A percentile compares a stretch with the other conserved stretches of the same genome.
Evolutionary conservation across 495 filamentous ascomycete species (phyloP).

Genomic region (Aspergillus baeticus): DNA sequence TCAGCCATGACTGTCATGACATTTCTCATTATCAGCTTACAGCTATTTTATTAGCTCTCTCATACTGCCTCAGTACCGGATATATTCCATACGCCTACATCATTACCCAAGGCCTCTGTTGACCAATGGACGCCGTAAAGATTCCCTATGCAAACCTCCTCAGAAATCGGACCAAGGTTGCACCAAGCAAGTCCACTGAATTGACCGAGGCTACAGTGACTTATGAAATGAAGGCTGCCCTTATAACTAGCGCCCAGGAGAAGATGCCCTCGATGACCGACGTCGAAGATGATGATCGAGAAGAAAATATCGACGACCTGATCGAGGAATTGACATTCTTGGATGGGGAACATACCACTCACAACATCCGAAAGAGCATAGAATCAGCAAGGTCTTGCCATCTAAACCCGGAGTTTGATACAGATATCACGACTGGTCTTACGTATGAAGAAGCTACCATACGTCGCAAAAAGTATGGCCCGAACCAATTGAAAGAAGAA

Average conservation of each 20-base stretch:
- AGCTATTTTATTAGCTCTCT: background rate
- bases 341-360: conserved; percentile 63
- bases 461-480: conserved; percentile 76
- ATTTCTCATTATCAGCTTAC: background rate
- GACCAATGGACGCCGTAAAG: background rate
- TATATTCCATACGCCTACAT: conserved; percentile 10
- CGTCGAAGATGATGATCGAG: conserved; percentile 59
- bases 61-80: background rate
- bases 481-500: conserved; percentile 88
- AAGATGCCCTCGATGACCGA: conserved; percentile 18
- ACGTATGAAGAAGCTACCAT: conserved; percentile 64
- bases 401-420: conserved; percentile 63
- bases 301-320: conserved; percentile 75
- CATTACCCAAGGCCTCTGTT: background rate
- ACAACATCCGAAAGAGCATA: conserved; percentile 42
- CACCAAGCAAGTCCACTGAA: background rate
- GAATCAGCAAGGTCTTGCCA: conserved; percentile 35
- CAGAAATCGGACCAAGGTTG: background rate
- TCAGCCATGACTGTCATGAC: background rate
- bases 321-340: conserved; percentile 81
- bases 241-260: conserved; percentile 6
- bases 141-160: background rate
- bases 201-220: background rate
- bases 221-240: background rate
- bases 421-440: conserved; percentile 68